These are phyloP conservation scores for Atalantia buxifolia DNA, from an alignment of 345 rosid genomes.

Conservation along the genomic window DNA sequence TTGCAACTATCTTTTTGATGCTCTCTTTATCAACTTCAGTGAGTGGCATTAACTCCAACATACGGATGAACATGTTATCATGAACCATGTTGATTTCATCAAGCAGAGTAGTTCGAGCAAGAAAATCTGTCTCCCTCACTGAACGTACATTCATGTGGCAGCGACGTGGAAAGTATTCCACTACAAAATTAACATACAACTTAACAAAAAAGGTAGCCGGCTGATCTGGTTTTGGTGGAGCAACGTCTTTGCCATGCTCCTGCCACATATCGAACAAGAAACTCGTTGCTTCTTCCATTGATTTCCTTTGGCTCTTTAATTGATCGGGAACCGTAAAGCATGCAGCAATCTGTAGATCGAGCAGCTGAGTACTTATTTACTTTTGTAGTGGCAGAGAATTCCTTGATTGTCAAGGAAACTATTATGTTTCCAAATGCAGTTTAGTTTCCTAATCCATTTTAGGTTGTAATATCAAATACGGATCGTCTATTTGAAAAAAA, in stretches of 20 bases:
- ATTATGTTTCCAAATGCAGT: no score
- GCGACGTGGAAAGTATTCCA: neutral
- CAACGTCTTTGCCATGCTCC: neutral
- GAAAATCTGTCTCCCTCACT: neutral
- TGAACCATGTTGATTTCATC: neutral
- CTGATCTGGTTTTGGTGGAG: neutral
- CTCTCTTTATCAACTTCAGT: neutral
- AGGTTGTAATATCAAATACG: no score
- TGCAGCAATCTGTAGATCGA: no score
- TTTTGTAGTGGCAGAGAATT: no score
- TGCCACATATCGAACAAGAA: neutral
- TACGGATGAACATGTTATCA: neutral
- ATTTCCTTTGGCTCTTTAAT: neutral
- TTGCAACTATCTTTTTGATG: neutral
- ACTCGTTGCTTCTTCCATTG: neutral
- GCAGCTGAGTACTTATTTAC: no score
- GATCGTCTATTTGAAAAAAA: no score
- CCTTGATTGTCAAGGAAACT: no score
- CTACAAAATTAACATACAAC: neutral
- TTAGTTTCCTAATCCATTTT: no score
- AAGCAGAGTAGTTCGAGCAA: neutral
- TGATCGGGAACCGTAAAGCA: no score
- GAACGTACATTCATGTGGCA: neutral
- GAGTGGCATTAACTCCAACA: neutral
- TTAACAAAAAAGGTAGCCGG: neutral